Base-by-base conservation (phyloP, 306 rosid genomes). In the Citrullus colocynthis region DNA sequence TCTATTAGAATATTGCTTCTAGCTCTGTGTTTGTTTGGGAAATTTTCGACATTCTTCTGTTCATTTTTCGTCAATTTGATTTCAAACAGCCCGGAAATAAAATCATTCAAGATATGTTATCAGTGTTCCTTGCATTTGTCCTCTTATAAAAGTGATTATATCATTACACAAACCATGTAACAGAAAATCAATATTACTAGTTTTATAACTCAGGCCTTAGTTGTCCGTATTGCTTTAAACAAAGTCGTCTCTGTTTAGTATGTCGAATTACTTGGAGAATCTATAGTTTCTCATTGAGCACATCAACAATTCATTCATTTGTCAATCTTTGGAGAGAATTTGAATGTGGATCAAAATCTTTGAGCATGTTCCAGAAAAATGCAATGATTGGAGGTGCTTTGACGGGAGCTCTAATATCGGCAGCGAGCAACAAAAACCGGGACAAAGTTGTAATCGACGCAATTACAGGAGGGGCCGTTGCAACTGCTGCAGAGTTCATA, bases 371-470 rank as follows among this genome's bases (percentile, higher is more conserved):
- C 80, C 90, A 94, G 98, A 94, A 89, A 86, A 94, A 94, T 84
- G 98, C 98, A 20, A 77, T 89, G 98, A 80, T 94, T 70, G 97
- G 97, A 52, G 98, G 98, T 77, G 93, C 86, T 77, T 34, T 91
- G 75, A 89, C 98, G 5, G 98, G 98, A 74, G 98, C 98, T 30
- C 10, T 91, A 17, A 83, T 85, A 55, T 94, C 98, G 60, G 87
- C 88, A 42, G 89, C 74, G 28, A 81, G 51, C 87, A 80, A 59
- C 36, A 72, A 63, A 41, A 58, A 83, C 81, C 81, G 34, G 80
- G 96, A 94, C 78, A 90, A 79, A 71, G 11, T 94, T 67, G 81
- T 87, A 9, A 54, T 84, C 0, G 94, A 91, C 78, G 95, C 97
- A 82, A 89, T 94, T 63, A 87, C 98, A 0, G 97, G 98, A 44